These are phyloP conservation scores for Ustilago tritici DNA, from an alignment of 1,284 basidiomycete species.

Conservation along the genomic window DNA sequence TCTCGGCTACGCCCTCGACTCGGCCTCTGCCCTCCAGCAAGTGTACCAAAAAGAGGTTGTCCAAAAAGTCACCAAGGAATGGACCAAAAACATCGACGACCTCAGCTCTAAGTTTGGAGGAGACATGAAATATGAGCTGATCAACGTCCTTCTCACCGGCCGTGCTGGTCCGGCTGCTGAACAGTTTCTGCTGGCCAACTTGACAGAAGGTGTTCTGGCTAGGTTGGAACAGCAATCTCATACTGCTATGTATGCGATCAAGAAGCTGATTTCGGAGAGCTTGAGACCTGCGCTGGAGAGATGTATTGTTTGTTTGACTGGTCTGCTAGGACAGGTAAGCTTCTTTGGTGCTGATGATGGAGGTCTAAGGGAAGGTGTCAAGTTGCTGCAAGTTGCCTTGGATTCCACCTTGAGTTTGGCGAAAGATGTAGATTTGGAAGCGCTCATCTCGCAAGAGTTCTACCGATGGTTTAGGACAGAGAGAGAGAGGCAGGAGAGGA, in stretches of 20 bases:
- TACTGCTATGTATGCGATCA: conserved; percentile 32
- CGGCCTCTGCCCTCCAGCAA: conserved; percentile 30
- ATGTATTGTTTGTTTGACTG: conserved; percentile 20
- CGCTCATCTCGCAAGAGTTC: conserved; percentile 44
- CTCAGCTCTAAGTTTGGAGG: conserved; percentile 45
- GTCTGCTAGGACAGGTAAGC: conserved; percentile 17
- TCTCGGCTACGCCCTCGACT: conserved; percentile 51
- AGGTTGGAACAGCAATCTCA: conserved; percentile 40
- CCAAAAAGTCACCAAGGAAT: conserved; percentile 46
- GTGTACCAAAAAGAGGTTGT: conserved; percentile 31
- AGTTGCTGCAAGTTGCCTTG: conserved; percentile 18
- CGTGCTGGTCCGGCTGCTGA: conserved; percentile 53
- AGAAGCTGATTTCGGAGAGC: conserved; percentile 23
- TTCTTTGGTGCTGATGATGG: conserved; percentile 21
- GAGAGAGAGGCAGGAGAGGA: conserved; percentile 50
- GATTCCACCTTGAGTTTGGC: conserved; percentile 28
- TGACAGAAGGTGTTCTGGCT: conserved; percentile 56
- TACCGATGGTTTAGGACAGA: conserved; percentile 47
- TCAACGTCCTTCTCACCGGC: conserved; percentile 54
- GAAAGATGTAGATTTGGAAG: conserved; percentile 35
- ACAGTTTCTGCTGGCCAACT: conserved; percentile 52
- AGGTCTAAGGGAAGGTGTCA: conserved; percentile 6
- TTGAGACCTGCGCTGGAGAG: conserved; percentile 40
- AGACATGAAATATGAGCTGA: conserved; percentile 55
- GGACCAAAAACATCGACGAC: conserved; percentile 49